Evolutionary conservation across 345 rosid genomes (phyloP).

Genomic region (Atalantia buxifolia): DNA sequence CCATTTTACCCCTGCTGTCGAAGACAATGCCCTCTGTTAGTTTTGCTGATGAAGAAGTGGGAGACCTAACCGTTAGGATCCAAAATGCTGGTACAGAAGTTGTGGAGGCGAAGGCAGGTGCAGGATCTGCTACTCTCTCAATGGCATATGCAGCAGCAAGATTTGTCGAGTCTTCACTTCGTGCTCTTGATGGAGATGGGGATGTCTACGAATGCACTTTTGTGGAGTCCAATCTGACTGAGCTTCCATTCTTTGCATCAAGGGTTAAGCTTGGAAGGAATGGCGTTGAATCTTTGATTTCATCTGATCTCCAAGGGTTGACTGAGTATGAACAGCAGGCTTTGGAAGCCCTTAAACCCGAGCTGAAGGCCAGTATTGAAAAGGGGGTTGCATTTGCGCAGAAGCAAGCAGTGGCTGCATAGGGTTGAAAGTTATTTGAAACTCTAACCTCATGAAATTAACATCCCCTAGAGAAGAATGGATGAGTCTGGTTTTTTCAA

Average conservation of each 20-base stretch:
- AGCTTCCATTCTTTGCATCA: constrained; percentile 88
- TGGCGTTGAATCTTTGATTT: constrained; percentile 76
- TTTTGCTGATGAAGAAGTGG: constrained; percentile 72
- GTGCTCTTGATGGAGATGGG: constrained; percentile 86
- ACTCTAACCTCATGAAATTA: constrained; percentile 7
- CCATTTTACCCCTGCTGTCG: constrained; percentile 84
- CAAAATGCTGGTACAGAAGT: constrained; percentile 96
- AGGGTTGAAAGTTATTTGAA: constrained; percentile 7
- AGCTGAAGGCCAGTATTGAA: constrained; percentile 80
- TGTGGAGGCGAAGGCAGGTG: constrained; percentile 96
- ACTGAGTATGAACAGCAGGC: constrained; percentile 81
- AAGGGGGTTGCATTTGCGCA: constrained; percentile 77
- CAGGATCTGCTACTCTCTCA: constrained; percentile 93
- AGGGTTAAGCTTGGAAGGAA: constrained; percentile 79
- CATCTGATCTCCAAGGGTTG: constrained; percentile 67
- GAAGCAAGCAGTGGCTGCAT: constrained; percentile 59
- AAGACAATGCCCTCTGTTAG: constrained; percentile 69
- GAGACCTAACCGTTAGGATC: constrained; percentile 74
- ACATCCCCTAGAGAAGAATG: constrained; percentile 5
- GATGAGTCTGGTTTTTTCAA: constrained; percentile 12
- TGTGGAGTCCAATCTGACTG: constrained; percentile 72
- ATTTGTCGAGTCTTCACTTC: constrained; percentile 93
- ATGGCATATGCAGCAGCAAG: constrained; percentile 99
- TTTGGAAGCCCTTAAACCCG: constrained; percentile 74
- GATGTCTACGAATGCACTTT: constrained; percentile 85